Evolutionary conservation across 2,329 filamentous ascomycete species (phyloP), one percentile per base, ranked within the genome.

Genomic region (Didymella pomorum): DNA sequence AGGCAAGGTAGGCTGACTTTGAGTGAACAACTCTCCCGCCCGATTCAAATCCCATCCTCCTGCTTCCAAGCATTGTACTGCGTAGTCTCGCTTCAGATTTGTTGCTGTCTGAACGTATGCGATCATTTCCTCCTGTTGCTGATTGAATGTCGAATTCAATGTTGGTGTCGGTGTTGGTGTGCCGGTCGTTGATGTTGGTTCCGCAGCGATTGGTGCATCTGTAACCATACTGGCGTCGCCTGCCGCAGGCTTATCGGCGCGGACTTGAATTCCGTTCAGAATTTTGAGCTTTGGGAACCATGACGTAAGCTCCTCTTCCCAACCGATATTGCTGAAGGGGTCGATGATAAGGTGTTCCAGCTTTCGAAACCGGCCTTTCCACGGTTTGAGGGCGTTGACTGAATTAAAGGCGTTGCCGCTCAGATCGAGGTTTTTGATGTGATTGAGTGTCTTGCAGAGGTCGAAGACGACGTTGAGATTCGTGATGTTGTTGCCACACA

Each of bases 341-440:
- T 81, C 78, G 61, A 97, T 80, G 60, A 96, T 87, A 2, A 99
- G 83, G 51, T 93, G 93, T 71, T 96, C 88, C 11, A 98, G 83
- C 56, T 87, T 81, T 51, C 84, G 87, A 71, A 98, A 93, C 54
- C 90, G 92, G 71, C 87, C 86, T 60, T 89, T 89, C 93, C 93
- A 97, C 29, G 82, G 84, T 51, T 87, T 84, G 45, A 99, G 77
- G 10, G 86, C 84, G 56, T 87, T 85, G 49, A 92, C 77, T 50
- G 85, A 86, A 58, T 84, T 82, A 68, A 99, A 86, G 39, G 88
- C 86, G 78, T 98, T 98, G 72, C 89, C 86, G 53, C 92, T 95
- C 25, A 98, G 84, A 66, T 97, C 94, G 12, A 99, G 86, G 65
- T 97, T 93, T 73, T 92, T 89, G 59, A 98, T 82, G 61, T 93